Evolutionary conservation across 352 stramenopile species (phyloP), one percentile per base, ranked within the genome.

Genomic region (Thraustochytrium striatum): DNA sequence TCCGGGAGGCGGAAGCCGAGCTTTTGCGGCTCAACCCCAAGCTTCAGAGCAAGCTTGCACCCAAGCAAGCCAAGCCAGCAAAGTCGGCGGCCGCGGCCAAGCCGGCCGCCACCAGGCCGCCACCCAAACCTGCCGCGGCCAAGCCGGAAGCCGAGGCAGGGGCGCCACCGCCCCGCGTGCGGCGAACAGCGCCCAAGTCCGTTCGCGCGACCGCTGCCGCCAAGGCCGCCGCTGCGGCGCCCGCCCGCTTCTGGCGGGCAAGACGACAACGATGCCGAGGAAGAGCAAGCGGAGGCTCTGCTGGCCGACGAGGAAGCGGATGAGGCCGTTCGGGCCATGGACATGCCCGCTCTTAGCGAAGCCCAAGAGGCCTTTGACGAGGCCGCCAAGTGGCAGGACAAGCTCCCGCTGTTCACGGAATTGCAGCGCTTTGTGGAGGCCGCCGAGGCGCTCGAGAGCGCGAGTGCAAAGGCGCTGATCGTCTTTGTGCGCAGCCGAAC

Each of bases 301-400:
- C 43, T 75, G 44, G 43, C 5, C 39, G 39, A 16, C 0, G 65
- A 75, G 9, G 65, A 75, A 43, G 65, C 65, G 9, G 9, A 33
- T 16, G 65, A 75, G 36, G 5, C 32, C 16, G 65, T 75, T 5
- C 21, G 1, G 35, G 52, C 21, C 28, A 68, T 75, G 13, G 65
- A 38, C 11, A 44, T 75, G 16, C 32, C n/a, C 21, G 65, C 33
- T 5, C 52, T 75, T 36, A 30, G 41, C 41, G 65, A 75, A 7
- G 65, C 65, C 3, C 5, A 41, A 21, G 36, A 5, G 7, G 65
- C 65, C 16, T 75, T 70, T 25, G 50, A 75, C 25, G 65, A 75
- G 43, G 65, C 65, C 8, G 39, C 43, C 32, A 75, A 75, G 30
- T 75, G 65, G 65, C 65, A 75, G 30, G 65, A 75, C 39, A 75